Conservation (phyloP, 352 stramenopile species). For the Sclerospora graminicola region DNA sequence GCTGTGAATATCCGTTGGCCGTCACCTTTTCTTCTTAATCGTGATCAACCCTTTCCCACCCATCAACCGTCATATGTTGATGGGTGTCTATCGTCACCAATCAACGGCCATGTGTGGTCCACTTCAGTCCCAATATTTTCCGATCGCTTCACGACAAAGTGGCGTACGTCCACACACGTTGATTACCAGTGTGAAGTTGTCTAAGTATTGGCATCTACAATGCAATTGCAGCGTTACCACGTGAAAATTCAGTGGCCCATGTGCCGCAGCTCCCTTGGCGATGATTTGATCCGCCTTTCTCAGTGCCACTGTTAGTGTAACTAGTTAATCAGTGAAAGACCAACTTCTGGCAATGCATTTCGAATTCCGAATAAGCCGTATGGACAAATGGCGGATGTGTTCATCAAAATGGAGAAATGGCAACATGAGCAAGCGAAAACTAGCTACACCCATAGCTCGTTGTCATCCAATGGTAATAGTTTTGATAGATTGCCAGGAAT, state of each 20-base stretch:
- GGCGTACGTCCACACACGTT: too few relatives aligned
- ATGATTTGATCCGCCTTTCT: slow-evolving; percentile 56
- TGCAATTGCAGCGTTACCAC: slow-evolving; percentile 77
- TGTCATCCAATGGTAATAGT: neutral
- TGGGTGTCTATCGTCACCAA: too few relatives aligned
- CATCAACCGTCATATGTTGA: too few relatives aligned
- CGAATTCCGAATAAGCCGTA: slow-evolving; percentile 12
- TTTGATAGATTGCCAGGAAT: neutral
- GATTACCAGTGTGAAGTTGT: too few relatives aligned
- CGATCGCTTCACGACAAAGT: too few relatives aligned
- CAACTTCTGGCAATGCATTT: neutral
- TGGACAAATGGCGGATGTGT: slow-evolving; percentile 21
- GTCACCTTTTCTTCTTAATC: too few relatives aligned
- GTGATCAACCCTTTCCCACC: too few relatives aligned
- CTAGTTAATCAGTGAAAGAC: neutral
- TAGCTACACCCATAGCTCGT: slow-evolving; percentile 3
- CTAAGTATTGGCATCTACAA: too few relatives aligned
- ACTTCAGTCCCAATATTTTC: too few relatives aligned
- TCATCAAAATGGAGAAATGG: slow-evolving; percentile 24
- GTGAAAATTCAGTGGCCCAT: slow-evolving; percentile 81
- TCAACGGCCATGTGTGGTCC: too few relatives aligned
- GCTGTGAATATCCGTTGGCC: too few relatives aligned
- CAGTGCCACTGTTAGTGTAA: slow-evolving; percentile 10
- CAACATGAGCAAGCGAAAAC: slow-evolving; percentile 14
- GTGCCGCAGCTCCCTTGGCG: slow-evolving; percentile 69